A percentile compares a stretch with the other conserved stretches of the same genome.
Conservation (phyloP, 306 rosid species). For the Vigna angularis region DNA sequence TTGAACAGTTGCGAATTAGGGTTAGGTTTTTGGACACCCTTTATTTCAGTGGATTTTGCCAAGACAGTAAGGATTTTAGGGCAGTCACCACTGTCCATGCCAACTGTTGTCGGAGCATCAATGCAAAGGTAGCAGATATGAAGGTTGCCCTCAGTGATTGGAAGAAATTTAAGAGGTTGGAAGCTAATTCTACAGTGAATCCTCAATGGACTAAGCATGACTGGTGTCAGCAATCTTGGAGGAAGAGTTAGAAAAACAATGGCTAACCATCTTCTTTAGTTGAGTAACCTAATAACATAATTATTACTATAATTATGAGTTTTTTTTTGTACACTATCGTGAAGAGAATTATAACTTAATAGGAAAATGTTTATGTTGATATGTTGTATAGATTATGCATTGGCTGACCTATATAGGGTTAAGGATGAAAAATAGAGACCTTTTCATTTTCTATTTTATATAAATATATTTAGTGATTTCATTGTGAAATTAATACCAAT, state of each 20-base stretch:
- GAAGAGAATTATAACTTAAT: background rate
- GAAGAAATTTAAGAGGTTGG: conserved; percentile 57
- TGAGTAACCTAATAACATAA: background rate
- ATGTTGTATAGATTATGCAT: too few relatives aligned
- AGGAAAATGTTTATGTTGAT: too few relatives aligned
- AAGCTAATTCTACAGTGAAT: conserved; percentile 16
- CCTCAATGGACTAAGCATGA: conserved; percentile 57
- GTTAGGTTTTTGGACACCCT: conserved; percentile 75
- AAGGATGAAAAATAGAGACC: too few relatives aligned
- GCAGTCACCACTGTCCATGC: conserved; percentile 74
- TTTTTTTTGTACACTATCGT: background rate
- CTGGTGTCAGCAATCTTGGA: conserved; percentile 71
- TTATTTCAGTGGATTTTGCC: conserved; percentile 89
- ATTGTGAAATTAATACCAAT: too few relatives aligned
- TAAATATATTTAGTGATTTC: too few relatives aligned
- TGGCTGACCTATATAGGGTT: too few relatives aligned
- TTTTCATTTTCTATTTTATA: too few relatives aligned
- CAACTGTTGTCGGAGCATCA: conserved; percentile 80
- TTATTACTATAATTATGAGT: background rate
- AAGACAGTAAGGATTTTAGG: conserved; percentile 66
- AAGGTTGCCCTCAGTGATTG: conserved; percentile 60
- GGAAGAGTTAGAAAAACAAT: background rate
- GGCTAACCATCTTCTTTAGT: background rate
- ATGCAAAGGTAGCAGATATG: conserved; percentile 66
- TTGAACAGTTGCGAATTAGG: conserved; percentile 52